These are phyloP conservation scores for Trypanosoma congolense DNA, from an alignment of 208 protist genomes.

Conservation along the genomic window DNA sequence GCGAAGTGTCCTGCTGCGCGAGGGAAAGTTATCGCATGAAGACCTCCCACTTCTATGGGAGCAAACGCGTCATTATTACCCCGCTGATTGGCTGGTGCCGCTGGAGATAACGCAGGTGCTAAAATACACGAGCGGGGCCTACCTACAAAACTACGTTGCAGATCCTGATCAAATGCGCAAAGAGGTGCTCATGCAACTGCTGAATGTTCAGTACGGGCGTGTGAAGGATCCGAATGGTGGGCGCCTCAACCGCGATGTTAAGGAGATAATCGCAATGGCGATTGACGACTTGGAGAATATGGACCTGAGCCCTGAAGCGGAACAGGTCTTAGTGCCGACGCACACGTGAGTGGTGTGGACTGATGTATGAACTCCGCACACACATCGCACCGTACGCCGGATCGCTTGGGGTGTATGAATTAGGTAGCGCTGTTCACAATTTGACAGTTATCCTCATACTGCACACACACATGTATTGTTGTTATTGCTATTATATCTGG, in stretches of 20 bases:
- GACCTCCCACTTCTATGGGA: slow-evolving; percentile 80
- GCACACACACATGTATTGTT: too few relatives aligned
- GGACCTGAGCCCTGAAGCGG: slow-evolving; percentile 45
- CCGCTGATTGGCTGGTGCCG: slow-evolving; percentile 78
- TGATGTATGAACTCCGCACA: too few relatives aligned
- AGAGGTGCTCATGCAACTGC: slow-evolving; percentile 76
- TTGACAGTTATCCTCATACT: too few relatives aligned
- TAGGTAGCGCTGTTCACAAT: neutral
- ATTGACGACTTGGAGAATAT: slow-evolving; percentile 75
- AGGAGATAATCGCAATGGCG: slow-evolving; percentile 82
- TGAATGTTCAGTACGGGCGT: slow-evolving; percentile 75
- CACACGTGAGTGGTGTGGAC: slow-evolving; percentile 41
- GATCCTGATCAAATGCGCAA: slow-evolving; percentile 79
- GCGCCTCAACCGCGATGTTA: slow-evolving; percentile 69
- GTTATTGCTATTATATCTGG: too few relatives aligned
- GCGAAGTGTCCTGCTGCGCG: slow-evolving; percentile 69
- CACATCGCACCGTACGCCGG: too few relatives aligned
- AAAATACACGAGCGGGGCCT: slow-evolving; percentile 75
- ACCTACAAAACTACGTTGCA: slow-evolving; percentile 74
- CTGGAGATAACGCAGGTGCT: slow-evolving; percentile 82
- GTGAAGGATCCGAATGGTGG: slow-evolving; percentile 59
- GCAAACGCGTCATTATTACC: slow-evolving; percentile 82
- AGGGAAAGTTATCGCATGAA: slow-evolving; percentile 65
- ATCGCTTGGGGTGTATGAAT: too few relatives aligned
- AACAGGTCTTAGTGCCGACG: slow-evolving; percentile 52